phyloP scores from a whole-genome alignment of 495 filamentous ascomycete species.

The Chaetomium tenue region DNA sequence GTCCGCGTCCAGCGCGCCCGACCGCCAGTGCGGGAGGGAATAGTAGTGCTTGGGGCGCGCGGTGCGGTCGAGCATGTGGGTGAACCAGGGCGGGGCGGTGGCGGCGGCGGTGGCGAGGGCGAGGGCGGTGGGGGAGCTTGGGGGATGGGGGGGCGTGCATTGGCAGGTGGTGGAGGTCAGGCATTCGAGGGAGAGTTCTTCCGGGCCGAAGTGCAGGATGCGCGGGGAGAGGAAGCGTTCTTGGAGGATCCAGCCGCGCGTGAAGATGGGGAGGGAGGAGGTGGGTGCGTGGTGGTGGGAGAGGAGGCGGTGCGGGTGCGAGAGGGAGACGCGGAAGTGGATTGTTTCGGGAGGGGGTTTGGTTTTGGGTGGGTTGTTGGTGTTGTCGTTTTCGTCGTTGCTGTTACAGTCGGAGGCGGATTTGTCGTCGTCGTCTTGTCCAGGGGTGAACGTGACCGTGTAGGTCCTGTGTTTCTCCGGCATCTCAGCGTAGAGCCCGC shows the following conservation, averaged over 20 bases:
- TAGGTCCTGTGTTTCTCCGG: not conserved
- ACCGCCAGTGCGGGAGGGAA: not conserved
- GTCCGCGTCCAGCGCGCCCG: not conserved
- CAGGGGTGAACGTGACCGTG: not conserved
- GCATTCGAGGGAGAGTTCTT: slow-evolving; percentile 28
- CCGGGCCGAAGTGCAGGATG: slow-evolving; percentile 26
- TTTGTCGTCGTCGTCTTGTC: not conserved
- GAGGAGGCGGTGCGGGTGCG: slow-evolving; percentile 7
- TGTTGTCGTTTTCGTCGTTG: not conserved
- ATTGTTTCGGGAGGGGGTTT: slow-evolving; percentile 14
- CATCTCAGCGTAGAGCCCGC: not conserved
- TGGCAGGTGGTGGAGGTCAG: slow-evolving; percentile 17
- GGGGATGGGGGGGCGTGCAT: slow-evolving; percentile 15
- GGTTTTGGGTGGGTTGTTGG: not conserved
- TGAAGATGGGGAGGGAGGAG: slow-evolving; percentile 19
- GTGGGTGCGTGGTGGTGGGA: slow-evolving; percentile 7
- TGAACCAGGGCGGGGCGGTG: not conserved
- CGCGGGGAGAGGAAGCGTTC: slow-evolving; percentile 25
- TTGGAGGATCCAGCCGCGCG: slow-evolving; percentile 29
- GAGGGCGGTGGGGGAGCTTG: not conserved
- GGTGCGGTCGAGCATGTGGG: not conserved
- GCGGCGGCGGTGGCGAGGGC: not conserved
- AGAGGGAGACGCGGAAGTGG: slow-evolving; percentile 13
- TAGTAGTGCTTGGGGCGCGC: slow-evolving; percentile 18
- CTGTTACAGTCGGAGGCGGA: not conserved